Evolutionary conservation across 2,329 filamentous ascomycete species (phyloP).

Genomic region (Fusarium redolens): DNA sequence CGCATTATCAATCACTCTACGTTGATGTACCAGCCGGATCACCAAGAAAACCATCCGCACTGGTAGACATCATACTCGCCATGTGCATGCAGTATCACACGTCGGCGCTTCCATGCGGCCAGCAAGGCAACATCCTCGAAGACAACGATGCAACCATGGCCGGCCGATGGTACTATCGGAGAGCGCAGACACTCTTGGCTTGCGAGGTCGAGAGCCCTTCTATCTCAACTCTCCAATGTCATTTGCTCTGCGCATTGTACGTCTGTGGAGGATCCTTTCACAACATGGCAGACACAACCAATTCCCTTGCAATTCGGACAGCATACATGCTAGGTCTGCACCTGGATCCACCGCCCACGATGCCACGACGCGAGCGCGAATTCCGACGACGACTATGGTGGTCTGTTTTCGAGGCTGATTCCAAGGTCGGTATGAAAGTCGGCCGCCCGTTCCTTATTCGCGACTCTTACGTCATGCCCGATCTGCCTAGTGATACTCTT

Average conservation of each 20-base stretch:
- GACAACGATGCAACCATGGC: slow-evolving; percentile 13
- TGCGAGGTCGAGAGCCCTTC: slow-evolving; percentile 16
- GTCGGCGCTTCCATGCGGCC: neutral
- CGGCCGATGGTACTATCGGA: slow-evolving; percentile 16
- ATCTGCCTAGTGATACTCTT: neutral
- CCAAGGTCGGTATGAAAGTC: slow-evolving; percentile 9
- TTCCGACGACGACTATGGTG: slow-evolving; percentile 7
- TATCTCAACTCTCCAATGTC: slow-evolving; percentile 7
- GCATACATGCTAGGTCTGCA: slow-evolving; percentile 17
- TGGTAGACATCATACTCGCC: slow-evolving; percentile 13
- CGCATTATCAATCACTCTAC: neutral
- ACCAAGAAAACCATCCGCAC: neutral
- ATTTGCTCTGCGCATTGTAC: slow-evolving; percentile 1
- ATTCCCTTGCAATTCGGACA: slow-evolving; percentile 10
- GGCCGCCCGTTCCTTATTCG: slow-evolving; percentile 11
- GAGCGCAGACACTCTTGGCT: slow-evolving; percentile 9
- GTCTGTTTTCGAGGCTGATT: slow-evolving; percentile 15
- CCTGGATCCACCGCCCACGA: neutral
- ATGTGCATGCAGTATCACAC: slow-evolving; percentile 22
- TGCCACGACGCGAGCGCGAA: neutral
- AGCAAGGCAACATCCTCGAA: slow-evolving; percentile 1
- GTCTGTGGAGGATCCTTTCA: slow-evolving; percentile 11
- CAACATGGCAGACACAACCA: slow-evolving; percentile 15
- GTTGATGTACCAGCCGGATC: slow-evolving; percentile 2
- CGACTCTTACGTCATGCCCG: neutral